A percentile compares a stretch with the other conserved stretches of the same genome.
These are phyloP conservation scores for Taphrina populina DNA, from an alignment of 1,139 yeast genomes.

Conservation along the genomic window DNA sequence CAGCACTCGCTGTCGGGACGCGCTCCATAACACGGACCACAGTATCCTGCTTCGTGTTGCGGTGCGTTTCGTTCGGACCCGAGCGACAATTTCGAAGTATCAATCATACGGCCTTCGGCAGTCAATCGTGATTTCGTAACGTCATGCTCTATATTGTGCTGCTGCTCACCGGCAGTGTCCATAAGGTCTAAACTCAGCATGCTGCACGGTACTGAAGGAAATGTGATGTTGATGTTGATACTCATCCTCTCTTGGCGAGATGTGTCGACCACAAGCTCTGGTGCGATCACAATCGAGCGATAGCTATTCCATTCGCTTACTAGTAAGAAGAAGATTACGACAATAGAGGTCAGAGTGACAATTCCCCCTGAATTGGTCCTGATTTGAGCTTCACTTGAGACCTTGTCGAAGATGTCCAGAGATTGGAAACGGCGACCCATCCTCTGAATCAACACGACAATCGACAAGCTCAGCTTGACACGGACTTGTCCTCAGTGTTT, in stretches of 20 bases:
- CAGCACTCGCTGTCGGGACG: constrained; percentile 59
- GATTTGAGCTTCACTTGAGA: constrained; percentile 88
- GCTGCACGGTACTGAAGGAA: constrained; percentile 84
- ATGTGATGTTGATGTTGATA: constrained; percentile 75
- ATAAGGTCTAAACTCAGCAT: constrained; percentile 53
- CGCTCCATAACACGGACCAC: constrained; percentile 93
- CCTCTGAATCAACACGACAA: too few relatives aligned
- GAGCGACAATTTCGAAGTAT: constrained; percentile 41
- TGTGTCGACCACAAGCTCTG: constrained; percentile 84
- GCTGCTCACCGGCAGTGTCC: constrained; percentile 84
- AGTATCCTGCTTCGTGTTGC: constrained; percentile 49
- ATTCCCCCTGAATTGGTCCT: constrained; percentile 87
- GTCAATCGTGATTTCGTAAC: constrained; percentile 68
- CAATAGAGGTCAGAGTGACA: constrained; percentile 69
- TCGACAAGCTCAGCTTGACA: too few relatives aligned
- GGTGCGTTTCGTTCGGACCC: constrained; percentile 39
- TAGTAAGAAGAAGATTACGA: constrained; percentile 62
- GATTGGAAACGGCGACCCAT: constrained; percentile 34
- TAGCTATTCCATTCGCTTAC: constrained; percentile 76
- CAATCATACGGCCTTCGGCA: constrained; percentile 49
- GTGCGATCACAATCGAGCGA: constrained; percentile 63
- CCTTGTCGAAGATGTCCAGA: constrained; percentile 90
- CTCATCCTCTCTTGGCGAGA: constrained; percentile 69
- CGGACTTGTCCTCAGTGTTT: too few relatives aligned
- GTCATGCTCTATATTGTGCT: constrained; percentile 70